Conservation (phyloP, 225 moss, liverwort and hornwort species). For the Anthoceros angustus region DNA sequence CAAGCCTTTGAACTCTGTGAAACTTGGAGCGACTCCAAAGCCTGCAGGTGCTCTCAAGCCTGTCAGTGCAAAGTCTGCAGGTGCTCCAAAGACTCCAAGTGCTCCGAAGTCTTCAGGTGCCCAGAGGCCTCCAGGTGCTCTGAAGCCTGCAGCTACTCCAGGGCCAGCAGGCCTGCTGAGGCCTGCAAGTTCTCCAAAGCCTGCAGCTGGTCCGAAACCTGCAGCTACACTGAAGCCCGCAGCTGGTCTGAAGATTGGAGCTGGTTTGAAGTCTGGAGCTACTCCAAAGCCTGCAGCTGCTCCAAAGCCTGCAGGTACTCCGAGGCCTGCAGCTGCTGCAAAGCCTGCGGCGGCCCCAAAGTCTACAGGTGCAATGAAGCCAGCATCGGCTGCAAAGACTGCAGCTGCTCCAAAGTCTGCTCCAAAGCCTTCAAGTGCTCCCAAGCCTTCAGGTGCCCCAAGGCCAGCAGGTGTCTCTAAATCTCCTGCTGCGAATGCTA, state of each 20-base stretch:
- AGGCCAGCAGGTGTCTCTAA: neutral
- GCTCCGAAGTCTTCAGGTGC: neutral
- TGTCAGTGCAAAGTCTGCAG: neutral
- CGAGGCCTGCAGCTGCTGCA: neutral
- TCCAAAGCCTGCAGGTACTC: neutral
- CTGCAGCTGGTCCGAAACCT: neutral
- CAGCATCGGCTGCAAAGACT: neutral
- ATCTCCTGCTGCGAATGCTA: too few relatives aligned
- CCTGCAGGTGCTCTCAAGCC: neutral
- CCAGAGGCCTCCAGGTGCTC: neutral
- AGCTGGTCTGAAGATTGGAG: neutral
- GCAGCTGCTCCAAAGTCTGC: neutral
- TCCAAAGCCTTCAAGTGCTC: neutral
- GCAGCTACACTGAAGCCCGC: neutral
- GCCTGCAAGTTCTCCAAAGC: neutral
- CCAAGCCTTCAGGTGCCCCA: neutral
- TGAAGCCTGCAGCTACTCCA: neutral
- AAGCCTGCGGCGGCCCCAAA: neutral
- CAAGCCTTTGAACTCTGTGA: too few relatives aligned
- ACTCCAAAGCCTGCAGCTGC: neutral
- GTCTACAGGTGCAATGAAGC: neutral
- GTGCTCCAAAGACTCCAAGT: neutral
- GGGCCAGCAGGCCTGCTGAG: neutral
- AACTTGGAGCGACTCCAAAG: too few relatives aligned
- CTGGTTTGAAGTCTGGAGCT: neutral